A percentile compares a stretch with the other conserved stretches of the same genome.
These are phyloP conservation scores for Maudiozyma saulgeensis DNA, from an alignment of 805 yeast species.

Conservation along the genomic window DNA sequence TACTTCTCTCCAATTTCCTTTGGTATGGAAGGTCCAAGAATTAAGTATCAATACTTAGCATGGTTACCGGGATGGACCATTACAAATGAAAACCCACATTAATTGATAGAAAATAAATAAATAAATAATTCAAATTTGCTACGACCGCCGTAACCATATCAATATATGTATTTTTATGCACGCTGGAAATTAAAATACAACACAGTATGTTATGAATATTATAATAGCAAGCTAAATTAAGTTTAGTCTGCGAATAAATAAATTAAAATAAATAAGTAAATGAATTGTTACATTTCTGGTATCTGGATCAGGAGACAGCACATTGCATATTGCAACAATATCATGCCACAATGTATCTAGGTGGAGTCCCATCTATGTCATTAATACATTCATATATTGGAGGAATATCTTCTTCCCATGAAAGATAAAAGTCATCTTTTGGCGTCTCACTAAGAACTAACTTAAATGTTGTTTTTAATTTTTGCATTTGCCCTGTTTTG, in stretches of 20 bases:
- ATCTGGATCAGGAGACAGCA: no score
- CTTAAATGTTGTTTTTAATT: neutral
- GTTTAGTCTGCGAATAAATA: neutral
- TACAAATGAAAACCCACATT: conserved; percentile 10
- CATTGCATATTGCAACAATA: neutral
- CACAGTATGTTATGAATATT: neutral
- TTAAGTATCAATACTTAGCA: conserved; percentile 35
- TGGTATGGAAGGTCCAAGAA: conserved; percentile 50
- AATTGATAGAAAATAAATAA: neutral
- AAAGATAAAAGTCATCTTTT: neutral
- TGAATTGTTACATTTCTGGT: neutral
- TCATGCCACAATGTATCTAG: neutral
- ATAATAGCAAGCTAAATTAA: neutral
- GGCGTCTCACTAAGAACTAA: neutral
- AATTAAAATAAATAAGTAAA: neutral
- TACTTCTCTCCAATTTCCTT: conserved; percentile 52
- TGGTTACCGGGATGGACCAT: conserved; percentile 44
- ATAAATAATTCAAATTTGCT: neutral
- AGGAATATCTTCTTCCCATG: conserved; percentile 3
- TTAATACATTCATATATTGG: conserved; percentile 1
- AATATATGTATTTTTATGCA: neutral
- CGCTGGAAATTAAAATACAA: neutral
- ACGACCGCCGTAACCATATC: neutral
- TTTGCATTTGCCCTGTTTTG: conserved; percentile 2
- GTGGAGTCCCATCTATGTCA: neutral